Evolutionary conservation across 495 filamentous ascomycete species (phyloP).

Genomic region (Neurospora africana): DNA sequence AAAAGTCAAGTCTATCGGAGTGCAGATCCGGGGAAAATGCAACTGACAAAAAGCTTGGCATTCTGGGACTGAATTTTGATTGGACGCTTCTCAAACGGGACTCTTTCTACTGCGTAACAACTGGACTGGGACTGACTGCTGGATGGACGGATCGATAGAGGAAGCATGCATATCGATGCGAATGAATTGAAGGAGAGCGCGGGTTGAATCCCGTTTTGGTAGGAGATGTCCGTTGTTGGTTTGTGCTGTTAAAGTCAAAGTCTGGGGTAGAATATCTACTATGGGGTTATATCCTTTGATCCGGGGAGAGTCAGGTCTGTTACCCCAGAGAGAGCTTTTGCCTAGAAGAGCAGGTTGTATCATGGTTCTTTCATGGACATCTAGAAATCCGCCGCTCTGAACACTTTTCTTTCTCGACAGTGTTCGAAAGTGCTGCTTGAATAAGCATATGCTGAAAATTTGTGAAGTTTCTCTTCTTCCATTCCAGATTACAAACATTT

Average conservation of each 20-base stretch:
- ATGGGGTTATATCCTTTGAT: background rate
- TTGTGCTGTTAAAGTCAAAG: background rate
- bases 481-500: background rate
- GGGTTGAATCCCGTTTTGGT: background rate
- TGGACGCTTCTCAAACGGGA: background rate
- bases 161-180: background rate
- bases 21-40: background rate
- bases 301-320: background rate
- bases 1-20: background rate
- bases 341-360: background rate
- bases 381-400: background rate
- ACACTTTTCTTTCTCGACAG: background rate
- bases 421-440: background rate
- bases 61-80: background rate
- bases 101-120: background rate
- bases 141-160: background rate
- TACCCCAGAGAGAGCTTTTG: background rate
- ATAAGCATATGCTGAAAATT: background rate
- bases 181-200: background rate
- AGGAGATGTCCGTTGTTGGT: background rate
- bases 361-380: background rate
- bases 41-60: background rate
- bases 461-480: background rate
- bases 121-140: background rate
- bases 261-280: background rate